These are phyloP conservation scores for Hypericum perforatum DNA, from an alignment of 345 rosid species.

Conservation along the genomic window DNA sequence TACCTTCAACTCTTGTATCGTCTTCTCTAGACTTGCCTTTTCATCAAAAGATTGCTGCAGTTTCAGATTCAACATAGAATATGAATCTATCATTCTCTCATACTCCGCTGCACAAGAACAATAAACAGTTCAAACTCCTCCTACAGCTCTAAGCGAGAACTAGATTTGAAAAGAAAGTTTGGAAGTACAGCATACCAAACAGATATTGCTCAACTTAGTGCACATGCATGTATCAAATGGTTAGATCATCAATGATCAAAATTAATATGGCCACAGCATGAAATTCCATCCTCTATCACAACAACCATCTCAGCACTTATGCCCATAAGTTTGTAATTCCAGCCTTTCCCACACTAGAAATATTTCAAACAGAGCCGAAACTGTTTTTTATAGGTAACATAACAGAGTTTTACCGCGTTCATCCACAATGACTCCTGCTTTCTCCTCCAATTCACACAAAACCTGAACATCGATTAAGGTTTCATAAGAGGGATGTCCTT, in stretches of 20 bases:
- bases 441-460: constrained; percentile 78
- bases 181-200: neutral
- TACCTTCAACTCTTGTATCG: constrained; percentile 68
- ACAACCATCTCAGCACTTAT: no score
- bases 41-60: constrained; percentile 65
- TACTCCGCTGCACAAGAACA: constrained; percentile 56
- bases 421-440: constrained; percentile 76
- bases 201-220: no score
- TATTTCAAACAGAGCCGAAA: no score
- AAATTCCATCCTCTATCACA: no score
- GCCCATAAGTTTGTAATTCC: no score
- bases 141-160: neutral
- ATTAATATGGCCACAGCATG: no score
- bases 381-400: no score
- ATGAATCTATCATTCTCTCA: constrained; percentile 79
- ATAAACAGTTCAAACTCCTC: neutral
- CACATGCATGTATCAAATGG: no score
- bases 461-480: constrained; percentile 39
- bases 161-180: neutral
- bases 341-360: no score
- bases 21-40: constrained; percentile 61
- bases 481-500: neutral
- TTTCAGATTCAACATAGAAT: constrained; percentile 58
- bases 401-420: constrained; percentile 57
- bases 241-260: no score